These are phyloP conservation scores for Penicillium roqueforti DNA, from an alignment of 495 filamentous ascomycete genomes.

Conservation along the genomic window DNA sequence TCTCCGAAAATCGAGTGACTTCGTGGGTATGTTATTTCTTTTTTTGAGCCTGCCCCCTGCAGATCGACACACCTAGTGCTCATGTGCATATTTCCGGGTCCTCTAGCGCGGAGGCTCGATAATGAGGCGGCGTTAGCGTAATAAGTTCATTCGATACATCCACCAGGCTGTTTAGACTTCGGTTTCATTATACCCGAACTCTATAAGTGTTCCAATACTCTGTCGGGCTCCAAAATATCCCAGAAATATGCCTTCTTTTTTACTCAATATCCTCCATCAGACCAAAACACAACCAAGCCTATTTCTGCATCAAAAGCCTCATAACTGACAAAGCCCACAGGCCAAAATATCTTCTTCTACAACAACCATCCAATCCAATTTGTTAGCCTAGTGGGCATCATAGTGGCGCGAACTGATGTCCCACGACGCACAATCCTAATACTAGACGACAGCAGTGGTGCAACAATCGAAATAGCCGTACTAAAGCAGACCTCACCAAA, in stretches of 20 bases:
- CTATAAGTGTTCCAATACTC: neutral
- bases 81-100: neutral
- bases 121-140: neutral
- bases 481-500: constrained; percentile 16
- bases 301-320: neutral
- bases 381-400: constrained; percentile 67
- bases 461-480: constrained; percentile 59
- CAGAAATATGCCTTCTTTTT: neutral
- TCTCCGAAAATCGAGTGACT: constrained; percentile 55
- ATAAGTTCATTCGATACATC: neutral
- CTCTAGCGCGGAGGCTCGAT: neutral
- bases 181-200: neutral
- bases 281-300: neutral
- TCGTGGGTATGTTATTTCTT: constrained; percentile 53
- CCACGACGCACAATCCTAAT: constrained; percentile 57
- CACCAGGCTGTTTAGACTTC: neutral
- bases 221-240: neutral
- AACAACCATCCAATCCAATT: constrained; percentile 87
- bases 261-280: neutral
- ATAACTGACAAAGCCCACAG: constrained; percentile 33
- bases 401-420: constrained; percentile 72
- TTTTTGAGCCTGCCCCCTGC: neutral
- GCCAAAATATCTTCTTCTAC: constrained; percentile 71
- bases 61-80: neutral
- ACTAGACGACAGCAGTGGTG: constrained; percentile 83